phyloP scores from a whole-genome alignment of 345 rosid species.

The Hibiscus trionum region DNA sequence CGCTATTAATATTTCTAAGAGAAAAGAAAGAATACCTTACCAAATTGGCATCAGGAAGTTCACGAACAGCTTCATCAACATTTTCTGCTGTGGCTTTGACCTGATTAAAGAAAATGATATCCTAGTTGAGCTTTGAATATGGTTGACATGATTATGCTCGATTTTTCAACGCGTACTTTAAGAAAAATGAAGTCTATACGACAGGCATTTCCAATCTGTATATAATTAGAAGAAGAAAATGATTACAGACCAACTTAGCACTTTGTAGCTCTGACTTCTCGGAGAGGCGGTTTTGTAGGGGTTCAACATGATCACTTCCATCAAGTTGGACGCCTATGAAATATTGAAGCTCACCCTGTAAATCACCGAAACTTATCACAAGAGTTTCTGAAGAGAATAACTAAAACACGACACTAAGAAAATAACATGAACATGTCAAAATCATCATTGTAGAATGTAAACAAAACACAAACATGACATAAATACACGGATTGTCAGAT shows the following conservation, averaged over 20 bases:
- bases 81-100: slow-evolving; percentile 97
- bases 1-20: slow-evolving; percentile 14
- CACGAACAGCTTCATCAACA: slow-evolving; percentile 92
- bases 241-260: slow-evolving; percentile 51
- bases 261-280: slow-evolving; percentile 61
- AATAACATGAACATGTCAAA: neutral
- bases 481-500: neutral
- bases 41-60: slow-evolving; percentile 97
- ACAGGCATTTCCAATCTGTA: neutral
- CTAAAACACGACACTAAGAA: neutral
- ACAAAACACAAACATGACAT: neutral
- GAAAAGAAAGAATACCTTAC: slow-evolving; percentile 58
- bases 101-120: slow-evolving; percentile 25
- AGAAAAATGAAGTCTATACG: neutral
- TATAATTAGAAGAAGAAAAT: neutral
- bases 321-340: slow-evolving; percentile 98
- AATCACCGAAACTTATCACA: neutral
- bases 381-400: neutral
- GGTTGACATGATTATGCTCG: neutral
- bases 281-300: slow-evolving; percentile 69
- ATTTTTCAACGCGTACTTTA: neutral
- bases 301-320: slow-evolving; percentile 92
- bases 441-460: neutral
- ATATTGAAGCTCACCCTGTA: slow-evolving; percentile 96
- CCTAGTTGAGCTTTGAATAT: neutral